Percentiles rank a stretch among this genome's conserved stretches.
phyloP scores from a whole-genome alignment of 2,329 filamentous ascomycete genomes.

The Bimuria novae-zelandiae region DNA sequence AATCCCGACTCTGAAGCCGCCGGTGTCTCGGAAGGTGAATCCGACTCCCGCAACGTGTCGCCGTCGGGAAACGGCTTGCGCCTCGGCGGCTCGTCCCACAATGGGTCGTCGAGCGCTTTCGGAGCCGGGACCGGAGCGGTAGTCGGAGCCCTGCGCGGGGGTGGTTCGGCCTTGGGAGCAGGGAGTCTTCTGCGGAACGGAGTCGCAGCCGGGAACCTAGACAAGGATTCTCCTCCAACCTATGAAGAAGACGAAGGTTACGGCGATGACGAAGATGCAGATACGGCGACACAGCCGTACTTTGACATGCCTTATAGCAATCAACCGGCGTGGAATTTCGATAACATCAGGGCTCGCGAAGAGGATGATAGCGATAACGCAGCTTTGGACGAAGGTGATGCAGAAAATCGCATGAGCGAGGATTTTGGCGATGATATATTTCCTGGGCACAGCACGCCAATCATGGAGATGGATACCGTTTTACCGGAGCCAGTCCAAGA shows the following conservation, averaged over 20 bases:
- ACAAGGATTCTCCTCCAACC: conserved; percentile 26
- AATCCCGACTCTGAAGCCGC: conserved; percentile 48
- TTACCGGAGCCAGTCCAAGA: conserved; percentile 20
- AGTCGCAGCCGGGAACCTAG: conserved; percentile 41
- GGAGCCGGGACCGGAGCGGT: conserved; percentile 77
- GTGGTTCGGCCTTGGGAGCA: conserved; percentile 38
- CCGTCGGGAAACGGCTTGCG: conserved; percentile 81
- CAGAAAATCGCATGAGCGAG: conserved; percentile 27
- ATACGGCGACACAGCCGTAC: conserved; percentile 14
- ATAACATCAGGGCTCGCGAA: conserved; percentile 13
- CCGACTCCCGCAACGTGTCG: conserved; percentile 37
- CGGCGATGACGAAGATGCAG: conserved; percentile 25
- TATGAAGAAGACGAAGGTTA: conserved; percentile 32
- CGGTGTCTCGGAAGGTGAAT: conserved; percentile 45
- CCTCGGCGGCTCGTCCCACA: conserved; percentile 85
- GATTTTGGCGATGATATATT: conserved; percentile 38
- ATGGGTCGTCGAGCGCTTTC: conserved; percentile 90
- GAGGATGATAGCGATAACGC: conserved; percentile 31
- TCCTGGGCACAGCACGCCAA: conserved; percentile 27
- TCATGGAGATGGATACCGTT: conserved; percentile 12
- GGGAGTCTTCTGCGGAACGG: conserved; percentile 40
- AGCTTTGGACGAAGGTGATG: conserved; percentile 27
- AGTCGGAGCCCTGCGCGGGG: conserved; percentile 46
- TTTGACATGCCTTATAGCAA: too few species aligned
- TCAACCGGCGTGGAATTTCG: conserved; percentile 30